These are phyloP conservation scores for Monosporozyma aerobia DNA, from an alignment of 805 yeast species.

Conservation along the genomic window DNA sequence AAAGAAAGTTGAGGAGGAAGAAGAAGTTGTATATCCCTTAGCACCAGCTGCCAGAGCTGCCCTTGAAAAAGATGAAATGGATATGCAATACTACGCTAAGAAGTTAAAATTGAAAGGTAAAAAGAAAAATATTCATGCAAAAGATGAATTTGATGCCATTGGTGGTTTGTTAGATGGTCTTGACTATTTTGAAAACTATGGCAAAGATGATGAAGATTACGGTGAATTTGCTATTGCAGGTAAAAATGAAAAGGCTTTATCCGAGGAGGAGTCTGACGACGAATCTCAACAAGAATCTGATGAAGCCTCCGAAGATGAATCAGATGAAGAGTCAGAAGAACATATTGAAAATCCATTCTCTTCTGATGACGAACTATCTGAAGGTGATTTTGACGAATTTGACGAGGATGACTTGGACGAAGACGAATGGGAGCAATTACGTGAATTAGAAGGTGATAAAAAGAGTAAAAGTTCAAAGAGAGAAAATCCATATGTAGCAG, in stretches of 20 bases:
- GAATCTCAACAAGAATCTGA: constrained; percentile 36
- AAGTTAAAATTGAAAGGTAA: constrained; percentile 62
- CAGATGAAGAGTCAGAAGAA: constrained; percentile 8
- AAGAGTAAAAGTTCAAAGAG: constrained; percentile 22
- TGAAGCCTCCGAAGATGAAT: constrained; percentile 15
- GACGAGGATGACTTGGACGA: constrained; percentile 32
- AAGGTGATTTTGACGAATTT: constrained; percentile 37
- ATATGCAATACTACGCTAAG: constrained; percentile 73
- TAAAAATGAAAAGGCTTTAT: constrained; percentile 14
- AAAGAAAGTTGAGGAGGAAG: constrained; percentile 7
- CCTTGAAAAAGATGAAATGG: constrained; percentile 58
- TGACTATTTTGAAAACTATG: constrained; percentile 34
- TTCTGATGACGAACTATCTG: constrained; percentile 35
- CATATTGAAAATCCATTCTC: constrained; percentile 29
- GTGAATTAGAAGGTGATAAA: constrained; percentile 26
- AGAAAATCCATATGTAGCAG: constrained; percentile 75
- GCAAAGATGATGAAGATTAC: constrained; percentile 24
- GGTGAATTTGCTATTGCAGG: constrained; percentile 24
- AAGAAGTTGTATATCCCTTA: constrained; percentile 17
- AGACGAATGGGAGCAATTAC: constrained; percentile 27
- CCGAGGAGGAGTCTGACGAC: constrained; percentile 29
- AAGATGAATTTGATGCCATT: constrained; percentile 62
- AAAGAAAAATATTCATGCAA: constrained; percentile 36
- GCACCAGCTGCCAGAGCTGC: constrained; percentile 41
- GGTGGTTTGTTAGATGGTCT: constrained; percentile 76